A percentile compares a stretch with the other conserved stretches of the same genome.
These are phyloP conservation scores for Penicillium aurantiogriseum DNA, from an alignment of 2,329 filamentous ascomycete genomes.

Conservation along the genomic window DNA sequence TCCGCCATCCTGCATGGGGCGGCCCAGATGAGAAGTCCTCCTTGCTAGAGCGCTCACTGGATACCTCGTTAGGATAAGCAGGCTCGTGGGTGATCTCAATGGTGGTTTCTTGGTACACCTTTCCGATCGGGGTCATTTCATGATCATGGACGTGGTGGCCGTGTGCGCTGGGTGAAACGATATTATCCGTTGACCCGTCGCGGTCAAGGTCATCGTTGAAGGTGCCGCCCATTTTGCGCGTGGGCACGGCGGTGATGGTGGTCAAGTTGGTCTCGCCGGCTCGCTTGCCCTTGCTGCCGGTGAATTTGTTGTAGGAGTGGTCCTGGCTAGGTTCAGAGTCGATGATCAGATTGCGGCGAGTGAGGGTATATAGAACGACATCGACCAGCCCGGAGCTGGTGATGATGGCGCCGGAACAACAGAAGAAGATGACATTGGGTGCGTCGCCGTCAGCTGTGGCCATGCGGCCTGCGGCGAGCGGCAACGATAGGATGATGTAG, in stretches of 20 bases:
- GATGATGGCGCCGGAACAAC: constrained; percentile 55
- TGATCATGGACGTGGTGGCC: constrained; percentile 7
- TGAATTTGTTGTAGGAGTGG: constrained; percentile 34
- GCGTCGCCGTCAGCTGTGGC: constrained; percentile 36
- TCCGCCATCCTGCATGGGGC: constrained; percentile 24
- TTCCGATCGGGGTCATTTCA: constrained; percentile 36
- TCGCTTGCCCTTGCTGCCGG: constrained; percentile 25
- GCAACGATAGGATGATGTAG: constrained; percentile 64
- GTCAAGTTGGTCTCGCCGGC: constrained; percentile 34
- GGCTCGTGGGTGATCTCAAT: constrained; percentile 44
- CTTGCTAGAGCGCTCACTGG: constrained; percentile 30
- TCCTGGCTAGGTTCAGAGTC: constrained; percentile 48
- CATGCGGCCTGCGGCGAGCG: constrained; percentile 54
- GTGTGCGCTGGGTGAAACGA: constrained; percentile 33
- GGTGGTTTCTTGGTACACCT: constrained; percentile 46
- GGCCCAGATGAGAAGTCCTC: constrained; percentile 21
- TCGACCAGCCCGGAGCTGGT: constrained; percentile 60
- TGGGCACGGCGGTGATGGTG: constrained; percentile 31
- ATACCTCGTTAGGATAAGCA: constrained; percentile 27
- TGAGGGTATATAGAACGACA: constrained; percentile 58
- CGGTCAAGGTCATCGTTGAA: constrained; percentile 34
- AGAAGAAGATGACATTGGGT: constrained; percentile 46
- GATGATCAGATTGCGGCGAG: constrained; percentile 55
- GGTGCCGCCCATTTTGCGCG: constrained; percentile 14
- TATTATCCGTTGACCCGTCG: constrained; percentile 49